These are phyloP conservation scores for Microbotryum lychnidis-dioicae DNA, from an alignment of 1,284 basidiomycete species.

Conservation along the genomic window DNA sequence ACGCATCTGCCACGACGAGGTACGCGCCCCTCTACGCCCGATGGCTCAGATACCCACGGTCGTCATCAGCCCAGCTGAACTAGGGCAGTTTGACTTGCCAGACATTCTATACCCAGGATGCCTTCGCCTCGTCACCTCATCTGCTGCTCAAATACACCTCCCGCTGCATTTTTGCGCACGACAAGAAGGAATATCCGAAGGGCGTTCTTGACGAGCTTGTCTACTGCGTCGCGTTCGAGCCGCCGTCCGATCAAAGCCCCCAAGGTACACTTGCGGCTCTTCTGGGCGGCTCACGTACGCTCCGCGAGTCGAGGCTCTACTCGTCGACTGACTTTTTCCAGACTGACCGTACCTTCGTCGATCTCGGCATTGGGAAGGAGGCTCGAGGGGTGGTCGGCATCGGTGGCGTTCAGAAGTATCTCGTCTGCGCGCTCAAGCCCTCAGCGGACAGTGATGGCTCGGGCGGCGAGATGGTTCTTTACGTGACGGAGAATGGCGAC, in stretches of 20 bases:
- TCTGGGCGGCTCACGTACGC: constrained; percentile 6
- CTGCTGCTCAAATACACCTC: constrained; percentile 60
- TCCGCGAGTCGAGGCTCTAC: constrained; percentile 61
- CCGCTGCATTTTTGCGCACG: constrained; percentile 77
- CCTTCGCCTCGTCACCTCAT: constrained; percentile 56
- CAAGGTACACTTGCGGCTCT: neutral
- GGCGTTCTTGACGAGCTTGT: constrained; percentile 63
- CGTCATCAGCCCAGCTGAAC: neutral
- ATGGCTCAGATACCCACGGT: neutral
- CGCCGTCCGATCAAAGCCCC: constrained; percentile 34
- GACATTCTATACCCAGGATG: constrained; percentile 79
- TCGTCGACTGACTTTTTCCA: constrained; percentile 75
- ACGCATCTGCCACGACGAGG: constrained; percentile 66
- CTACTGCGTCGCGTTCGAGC: constrained; percentile 80
- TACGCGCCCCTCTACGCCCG: constrained; percentile 35
- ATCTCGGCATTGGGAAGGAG: constrained; percentile 69
- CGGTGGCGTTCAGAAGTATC: constrained; percentile 82
- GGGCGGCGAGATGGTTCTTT: constrained; percentile 66
- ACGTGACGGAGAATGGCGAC: constrained; percentile 70
- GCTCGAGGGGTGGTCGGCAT: constrained; percentile 77
- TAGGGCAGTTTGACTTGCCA: constrained; percentile 6
- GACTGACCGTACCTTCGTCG: constrained; percentile 55
- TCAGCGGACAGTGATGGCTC: neutral
- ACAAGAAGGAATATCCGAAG: constrained; percentile 65
- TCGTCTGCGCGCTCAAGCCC: constrained; percentile 69